Evolutionary conservation across 495 filamentous ascomycete species (phyloP), one percentile per base, ranked within the genome.

Genomic region (Penicillium herquei): DNA sequence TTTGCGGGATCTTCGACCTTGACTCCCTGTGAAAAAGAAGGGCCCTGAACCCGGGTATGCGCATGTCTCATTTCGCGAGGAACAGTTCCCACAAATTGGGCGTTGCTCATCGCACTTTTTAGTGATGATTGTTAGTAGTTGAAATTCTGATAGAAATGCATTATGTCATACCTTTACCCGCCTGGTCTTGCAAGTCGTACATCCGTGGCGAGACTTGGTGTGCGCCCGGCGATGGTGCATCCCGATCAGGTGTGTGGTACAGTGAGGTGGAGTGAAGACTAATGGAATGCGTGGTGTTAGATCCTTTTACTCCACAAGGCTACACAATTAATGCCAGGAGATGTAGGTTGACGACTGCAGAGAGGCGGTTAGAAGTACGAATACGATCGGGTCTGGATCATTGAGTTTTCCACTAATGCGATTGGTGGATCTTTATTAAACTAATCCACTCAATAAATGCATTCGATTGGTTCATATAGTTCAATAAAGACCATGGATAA

Each of bases 191-290:
- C 65, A 68, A n/a, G 50, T 56, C 18, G 21, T 58, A 40, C 65
- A 68, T 6, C 65, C 65, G 45, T 65, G 65, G 9, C 65, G 52
- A 13, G 65, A 68, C 45, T 68, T 68, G 7, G 26, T 32, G 13
- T 46, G 43, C 14, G 11, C 43, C 26, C 26, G 43, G 3, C 43
- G 43, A 31, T 32, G 26, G 13, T 32, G 12, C 43, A 33, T 46
- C 11, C 3, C 14, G 41, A 21, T 30, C 13, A 4, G 8, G 21
- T 26, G 21, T 26, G 21, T n/a, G n/a, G n/a, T 26, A 26, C 21
- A 26, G 21, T 26, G 21, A 26, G 21, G 21, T 26, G 21, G 21
- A 26, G 21, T 26, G 21, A 26, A 26, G 21, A 26, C 21, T 26
- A 26, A 1, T 26, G 21, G 21, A 26, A 4, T 26, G 2, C 4